Evolutionary conservation across 2,329 filamentous ascomycete genomes (phyloP).

Genomic region (Diaporthe amygdali): DNA sequence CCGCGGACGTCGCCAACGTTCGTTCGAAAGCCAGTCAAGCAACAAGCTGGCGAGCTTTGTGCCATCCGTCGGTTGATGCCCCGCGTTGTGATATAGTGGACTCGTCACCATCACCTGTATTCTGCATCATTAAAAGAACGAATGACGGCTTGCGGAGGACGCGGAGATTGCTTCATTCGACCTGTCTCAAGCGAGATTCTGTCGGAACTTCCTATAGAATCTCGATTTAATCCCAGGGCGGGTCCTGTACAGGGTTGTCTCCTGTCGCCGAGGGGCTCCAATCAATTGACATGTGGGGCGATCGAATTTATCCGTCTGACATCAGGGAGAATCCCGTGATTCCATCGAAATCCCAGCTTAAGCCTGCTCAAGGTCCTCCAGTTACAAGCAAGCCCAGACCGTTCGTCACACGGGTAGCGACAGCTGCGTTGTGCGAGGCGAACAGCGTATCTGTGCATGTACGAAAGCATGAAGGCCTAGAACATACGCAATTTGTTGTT

Average conservation of each 20-base stretch:
- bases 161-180: conserved; percentile 11
- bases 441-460: background rate
- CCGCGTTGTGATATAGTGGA: background rate
- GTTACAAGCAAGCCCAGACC: background rate
- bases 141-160: background rate
- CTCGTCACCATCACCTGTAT: background rate
- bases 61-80: background rate
- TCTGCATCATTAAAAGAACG: background rate
- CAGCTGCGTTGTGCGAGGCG: background rate
- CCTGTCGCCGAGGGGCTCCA: background rate
- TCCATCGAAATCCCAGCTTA: background rate
- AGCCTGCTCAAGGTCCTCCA: background rate
- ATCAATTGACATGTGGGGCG: conserved; percentile 9
- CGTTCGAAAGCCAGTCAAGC: background rate
- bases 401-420: conserved; percentile 7
- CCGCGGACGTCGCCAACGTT: background rate
- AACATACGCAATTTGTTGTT: background rate
- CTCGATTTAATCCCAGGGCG: background rate
- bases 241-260: conserved; percentile 1
- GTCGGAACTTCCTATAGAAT: background rate
- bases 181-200: conserved; percentile 6
- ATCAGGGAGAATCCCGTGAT: background rate
- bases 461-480: background rate
- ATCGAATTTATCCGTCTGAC: conserved; percentile 3
- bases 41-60: background rate